Evolutionary conservation across 225 moss, liverwort and hornwort genomes (phyloP).

Genomic region (Pleurozium schreberi): DNA sequence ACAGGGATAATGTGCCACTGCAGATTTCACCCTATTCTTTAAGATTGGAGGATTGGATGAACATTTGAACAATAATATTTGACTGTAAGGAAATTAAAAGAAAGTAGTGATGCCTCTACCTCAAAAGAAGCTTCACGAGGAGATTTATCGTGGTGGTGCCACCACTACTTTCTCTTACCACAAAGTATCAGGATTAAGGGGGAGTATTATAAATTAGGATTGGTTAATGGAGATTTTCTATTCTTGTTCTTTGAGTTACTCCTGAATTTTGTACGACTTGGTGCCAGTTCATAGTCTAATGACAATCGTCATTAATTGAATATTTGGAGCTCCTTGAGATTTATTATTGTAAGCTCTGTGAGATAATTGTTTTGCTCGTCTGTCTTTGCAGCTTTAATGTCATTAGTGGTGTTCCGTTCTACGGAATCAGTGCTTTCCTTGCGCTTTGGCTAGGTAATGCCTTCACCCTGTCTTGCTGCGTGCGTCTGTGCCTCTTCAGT

Average conservation of each 20-base stretch:
- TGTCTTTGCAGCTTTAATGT: slow-evolving; percentile 40
- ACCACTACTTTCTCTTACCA: not conserved
- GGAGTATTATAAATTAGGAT: not conserved
- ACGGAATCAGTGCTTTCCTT: slow-evolving; percentile 39
- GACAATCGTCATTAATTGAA: not conserved
- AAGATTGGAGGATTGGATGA: not conserved
- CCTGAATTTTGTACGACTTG: not conserved
- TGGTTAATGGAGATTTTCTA: not conserved
- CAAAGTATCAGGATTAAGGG: not conserved
- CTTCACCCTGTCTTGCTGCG: not conserved
- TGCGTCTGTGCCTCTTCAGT: not conserved
- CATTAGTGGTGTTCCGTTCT: slow-evolving; percentile 41
- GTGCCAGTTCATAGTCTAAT: not conserved
- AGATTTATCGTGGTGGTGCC: not conserved
- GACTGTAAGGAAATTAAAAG: not conserved
- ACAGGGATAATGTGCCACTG: not conserved
- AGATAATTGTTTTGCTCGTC: not conserved
- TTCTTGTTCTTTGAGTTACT: not conserved
- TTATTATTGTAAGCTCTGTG: not conserved
- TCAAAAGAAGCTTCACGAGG: no score
- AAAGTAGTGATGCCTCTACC: not conserved
- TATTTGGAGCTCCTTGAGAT: not conserved
- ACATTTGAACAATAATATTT: not conserved
- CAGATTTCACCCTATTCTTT: not conserved
- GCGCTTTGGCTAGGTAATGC: slow-evolving; percentile 64